Evolutionary conservation across 257 asterid genomes (phyloP), one percentile per base, ranked within the genome.

Genomic region (Solanum lycopersicoides): DNA sequence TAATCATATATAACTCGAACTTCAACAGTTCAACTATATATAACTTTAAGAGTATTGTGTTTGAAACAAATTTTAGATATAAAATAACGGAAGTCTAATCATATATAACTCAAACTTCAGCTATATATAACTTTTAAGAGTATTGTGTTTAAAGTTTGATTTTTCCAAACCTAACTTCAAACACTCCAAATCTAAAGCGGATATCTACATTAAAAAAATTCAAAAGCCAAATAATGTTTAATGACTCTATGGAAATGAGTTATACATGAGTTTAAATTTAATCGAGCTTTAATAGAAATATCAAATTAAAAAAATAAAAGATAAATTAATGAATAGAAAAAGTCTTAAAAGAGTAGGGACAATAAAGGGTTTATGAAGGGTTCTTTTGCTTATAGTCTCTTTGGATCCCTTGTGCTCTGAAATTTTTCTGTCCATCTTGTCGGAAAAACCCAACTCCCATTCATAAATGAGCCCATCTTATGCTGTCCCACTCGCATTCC

Each of bases 341-440:
- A 18, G 16, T 15, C 34, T 56, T 4, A 44, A 15, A 73, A 30
- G 21, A 79, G 76, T 11, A 47, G 72, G 76, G 35, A 20, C 63
- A 72, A 82, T 89, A 85, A 44, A 91, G 90, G 94, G 92, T 88
- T 93, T 93, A 92, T 91, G 91, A 91, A 92, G 92, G 93, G 91
- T 89, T 92, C 85, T 18, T 76, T 82, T 30, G 44, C 69, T 12
- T 71, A 16, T 8, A 37, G 32, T 7, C 60, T 88, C 88, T 92
- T 90, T 90, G 84, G 95, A 95, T 90, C 91, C 34, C 93, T 87
- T 82, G 44, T 86, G 91, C 88, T 74, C 66, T 85, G 86, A 86
- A 87, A 71, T 41, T 82, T 88, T 83, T 82, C 90, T 83, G 88
- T 86, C 50, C 88, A 13, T 32, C 56, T 83, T 37, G 82, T 75